These are phyloP conservation scores for Arabidopsis suecica DNA, from an alignment of 345 rosid species.

Conservation along the genomic window DNA sequence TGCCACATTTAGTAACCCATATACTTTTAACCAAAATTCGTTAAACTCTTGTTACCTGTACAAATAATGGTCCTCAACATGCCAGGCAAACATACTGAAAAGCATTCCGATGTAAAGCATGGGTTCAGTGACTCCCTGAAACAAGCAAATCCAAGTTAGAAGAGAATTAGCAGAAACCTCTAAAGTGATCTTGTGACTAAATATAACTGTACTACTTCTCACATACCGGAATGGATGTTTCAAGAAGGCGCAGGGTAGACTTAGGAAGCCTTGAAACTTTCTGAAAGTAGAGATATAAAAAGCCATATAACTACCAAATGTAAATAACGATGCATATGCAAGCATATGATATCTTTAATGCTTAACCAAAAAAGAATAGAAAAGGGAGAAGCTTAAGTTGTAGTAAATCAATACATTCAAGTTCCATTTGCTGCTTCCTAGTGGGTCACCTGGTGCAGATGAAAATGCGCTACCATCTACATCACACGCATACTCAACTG, in stretches of 20 bases:
- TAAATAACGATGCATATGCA: slow-evolving; percentile 7
- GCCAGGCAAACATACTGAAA: slow-evolving; percentile 99
- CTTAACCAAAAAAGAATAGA: background rate
- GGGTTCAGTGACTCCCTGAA: slow-evolving; percentile 99
- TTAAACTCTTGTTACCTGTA: slow-evolving; percentile 67
- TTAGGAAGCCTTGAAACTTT: slow-evolving; percentile 83
- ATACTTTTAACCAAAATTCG: slow-evolving; percentile 9
- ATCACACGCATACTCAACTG: slow-evolving; percentile 99
- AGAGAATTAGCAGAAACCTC: background rate
- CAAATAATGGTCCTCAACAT: slow-evolving; percentile 97
- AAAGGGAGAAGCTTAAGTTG: slow-evolving; percentile 10
- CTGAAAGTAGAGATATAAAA: slow-evolving; percentile 52
- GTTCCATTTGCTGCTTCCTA: slow-evolving; percentile 99
- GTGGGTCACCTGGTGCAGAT: slow-evolving; percentile 80
- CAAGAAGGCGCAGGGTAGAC: slow-evolving; percentile 88
- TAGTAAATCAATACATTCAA: slow-evolving; percentile 75
- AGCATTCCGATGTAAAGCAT: slow-evolving; percentile 99
- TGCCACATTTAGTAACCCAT: background rate
- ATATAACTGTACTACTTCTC: slow-evolving; percentile 8
- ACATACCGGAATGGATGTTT: slow-evolving; percentile 83
- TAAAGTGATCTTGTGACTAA: background rate
- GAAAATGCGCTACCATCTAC: slow-evolving; percentile 99
- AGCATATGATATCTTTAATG: background rate
- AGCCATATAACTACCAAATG: slow-evolving; percentile 21
- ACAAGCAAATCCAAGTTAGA: slow-evolving; percentile 38